phyloP scores from a whole-genome alignment of 1,284 basidiomycete species.

The Polyporus tsugae region DNA sequence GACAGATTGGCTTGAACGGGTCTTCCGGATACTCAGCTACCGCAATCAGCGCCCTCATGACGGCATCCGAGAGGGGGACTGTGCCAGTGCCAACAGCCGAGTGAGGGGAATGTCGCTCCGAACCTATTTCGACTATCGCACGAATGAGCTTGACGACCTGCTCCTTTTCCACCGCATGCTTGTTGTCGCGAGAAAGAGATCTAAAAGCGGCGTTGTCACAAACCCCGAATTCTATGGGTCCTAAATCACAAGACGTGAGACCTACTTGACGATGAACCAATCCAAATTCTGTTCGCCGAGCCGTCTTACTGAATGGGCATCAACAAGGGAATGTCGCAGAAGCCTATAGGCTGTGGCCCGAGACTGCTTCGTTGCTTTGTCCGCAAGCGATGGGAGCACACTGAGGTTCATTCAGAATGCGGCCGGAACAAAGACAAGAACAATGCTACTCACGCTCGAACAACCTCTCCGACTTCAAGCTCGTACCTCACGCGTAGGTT shows the following conservation, averaged over 20 bases:
- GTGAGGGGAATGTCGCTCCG: slow-evolving; percentile 57
- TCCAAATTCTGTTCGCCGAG: slow-evolving; percentile 75
- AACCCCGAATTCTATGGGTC: background rate
- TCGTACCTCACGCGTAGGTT: slow-evolving; percentile 83
- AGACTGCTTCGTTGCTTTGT: slow-evolving; percentile 76
- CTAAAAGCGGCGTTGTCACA: slow-evolving; percentile 48
- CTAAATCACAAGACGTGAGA: background rate
- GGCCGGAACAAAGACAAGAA: background rate
- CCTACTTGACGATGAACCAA: slow-evolving; percentile 89
- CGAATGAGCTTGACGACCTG: slow-evolving; percentile 95
- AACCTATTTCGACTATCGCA: slow-evolving; percentile 80
- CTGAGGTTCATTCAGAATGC: slow-evolving; percentile 48
- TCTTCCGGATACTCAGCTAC: slow-evolving; percentile 95
- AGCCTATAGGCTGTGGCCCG: slow-evolving; percentile 91
- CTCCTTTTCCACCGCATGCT: slow-evolving; percentile 88
- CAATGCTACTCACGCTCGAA: slow-evolving; percentile 66
- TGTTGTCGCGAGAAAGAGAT: slow-evolving; percentile 86
- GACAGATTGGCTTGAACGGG: slow-evolving; percentile 83
- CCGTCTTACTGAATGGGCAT: slow-evolving; percentile 68
- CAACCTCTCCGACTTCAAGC: slow-evolving; percentile 72
- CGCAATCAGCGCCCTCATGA: slow-evolving; percentile 91
- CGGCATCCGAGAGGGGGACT: slow-evolving; percentile 75
- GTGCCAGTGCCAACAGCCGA: slow-evolving; percentile 51
- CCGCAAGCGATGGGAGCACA: slow-evolving; percentile 79
- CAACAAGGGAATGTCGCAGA: slow-evolving; percentile 82